Evolutionary conservation across 352 stramenopile genomes (phyloP).

Genomic region (Phytophthora podocarpi): DNA sequence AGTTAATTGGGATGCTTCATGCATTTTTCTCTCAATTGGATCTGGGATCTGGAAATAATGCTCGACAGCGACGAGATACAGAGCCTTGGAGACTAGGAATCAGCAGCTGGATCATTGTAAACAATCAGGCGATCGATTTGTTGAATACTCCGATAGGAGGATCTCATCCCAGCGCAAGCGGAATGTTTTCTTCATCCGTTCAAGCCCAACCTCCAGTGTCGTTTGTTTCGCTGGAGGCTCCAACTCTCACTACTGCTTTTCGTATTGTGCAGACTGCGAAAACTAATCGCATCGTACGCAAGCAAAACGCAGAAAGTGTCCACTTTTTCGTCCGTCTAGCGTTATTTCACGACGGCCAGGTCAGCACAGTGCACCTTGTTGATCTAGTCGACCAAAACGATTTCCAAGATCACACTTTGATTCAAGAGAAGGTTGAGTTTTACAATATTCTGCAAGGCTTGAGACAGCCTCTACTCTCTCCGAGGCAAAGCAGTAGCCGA

Average conservation of each 20-base stretch:
- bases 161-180: neutral
- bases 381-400: slow-evolving; percentile 72
- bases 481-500: slow-evolving; percentile 7
- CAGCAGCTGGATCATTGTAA: slow-evolving; percentile 76
- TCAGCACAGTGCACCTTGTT: slow-evolving; percentile 70
- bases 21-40: slow-evolving; percentile 49
- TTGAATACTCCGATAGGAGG: slow-evolving; percentile 29
- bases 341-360: slow-evolving; percentile 62
- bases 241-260: slow-evolving; percentile 47
- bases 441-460: slow-evolving; percentile 63
- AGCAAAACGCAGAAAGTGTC: slow-evolving; percentile 62
- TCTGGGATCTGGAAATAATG: too few species aligned
- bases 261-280: slow-evolving; percentile 70
- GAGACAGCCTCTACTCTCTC: slow-evolving; percentile 28
- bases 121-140: slow-evolving; percentile 65
- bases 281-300: slow-evolving; percentile 74
- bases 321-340: slow-evolving; percentile 77
- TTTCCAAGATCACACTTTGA: slow-evolving; percentile 46
- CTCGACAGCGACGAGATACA: neutral
- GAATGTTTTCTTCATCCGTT: neutral
- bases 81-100: slow-evolving; percentile 54
- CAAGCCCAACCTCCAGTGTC: slow-evolving; percentile 28
- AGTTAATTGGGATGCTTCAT: slow-evolving; percentile 57
- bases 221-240: slow-evolving; percentile 63
- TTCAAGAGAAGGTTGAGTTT: slow-evolving; percentile 63